phyloP scores from a whole-genome alignment of 2,329 filamentous ascomycete species.

The Alternaria triticina region DNA sequence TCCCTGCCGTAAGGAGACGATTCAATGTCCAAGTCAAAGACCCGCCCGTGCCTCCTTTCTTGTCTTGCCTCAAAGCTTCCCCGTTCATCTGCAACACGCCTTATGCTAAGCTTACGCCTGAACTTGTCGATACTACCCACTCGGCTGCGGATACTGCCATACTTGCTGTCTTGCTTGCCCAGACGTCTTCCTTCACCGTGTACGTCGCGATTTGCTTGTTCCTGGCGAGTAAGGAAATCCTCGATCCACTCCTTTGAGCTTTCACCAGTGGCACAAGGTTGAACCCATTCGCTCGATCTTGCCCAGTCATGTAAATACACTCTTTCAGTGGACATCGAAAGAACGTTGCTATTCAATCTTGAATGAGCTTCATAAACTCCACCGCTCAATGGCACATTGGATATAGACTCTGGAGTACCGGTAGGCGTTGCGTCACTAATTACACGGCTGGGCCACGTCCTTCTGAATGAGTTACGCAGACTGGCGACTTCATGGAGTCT shows the following conservation, averaged over 20 bases:
- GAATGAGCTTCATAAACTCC: conserved; percentile 3
- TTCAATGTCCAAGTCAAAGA: neutral
- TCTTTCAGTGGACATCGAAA: neutral
- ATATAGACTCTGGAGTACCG: conserved; percentile 6
- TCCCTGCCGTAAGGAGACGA: neutral
- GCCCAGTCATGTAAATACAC: neutral
- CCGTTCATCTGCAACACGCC: neutral
- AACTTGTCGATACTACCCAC: conserved; percentile 9
- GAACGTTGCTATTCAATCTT: neutral
- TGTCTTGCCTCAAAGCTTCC: neutral
- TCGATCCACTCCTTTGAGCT: conserved; percentile 14
- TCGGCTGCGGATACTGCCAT: neutral
- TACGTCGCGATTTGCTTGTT: conserved; percentile 6
- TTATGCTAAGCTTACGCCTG: conserved; percentile 1
- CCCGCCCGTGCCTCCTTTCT: neutral
- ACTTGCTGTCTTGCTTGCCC: neutral
- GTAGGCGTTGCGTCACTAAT: neutral
- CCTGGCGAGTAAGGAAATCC: conserved; percentile 9
- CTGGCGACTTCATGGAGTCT: neutral
- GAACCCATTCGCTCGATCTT: conserved; percentile 6
- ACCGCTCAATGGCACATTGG: neutral
- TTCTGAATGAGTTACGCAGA: neutral
- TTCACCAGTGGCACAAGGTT: neutral
- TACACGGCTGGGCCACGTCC: neutral
- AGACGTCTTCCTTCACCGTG: neutral